Evolutionary conservation across 2,329 filamentous ascomycete species (phyloP).

Genomic region (Penicillium rolfsii): DNA sequence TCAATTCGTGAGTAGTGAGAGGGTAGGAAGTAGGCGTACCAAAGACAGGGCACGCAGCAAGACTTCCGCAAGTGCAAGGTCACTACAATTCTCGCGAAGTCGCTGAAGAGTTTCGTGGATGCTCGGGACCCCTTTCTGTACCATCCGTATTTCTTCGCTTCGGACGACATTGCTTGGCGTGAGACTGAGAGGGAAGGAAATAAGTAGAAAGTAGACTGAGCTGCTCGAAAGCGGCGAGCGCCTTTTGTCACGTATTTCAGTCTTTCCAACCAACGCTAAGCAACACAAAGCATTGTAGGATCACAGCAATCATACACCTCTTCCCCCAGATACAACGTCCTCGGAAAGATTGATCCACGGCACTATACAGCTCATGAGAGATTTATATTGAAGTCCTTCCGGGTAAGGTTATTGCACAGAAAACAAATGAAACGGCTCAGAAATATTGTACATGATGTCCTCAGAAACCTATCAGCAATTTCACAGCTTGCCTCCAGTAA

Average conservation of each 20-base stretch:
- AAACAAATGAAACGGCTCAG: slow-evolving; percentile 24
- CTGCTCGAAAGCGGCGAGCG: not conserved
- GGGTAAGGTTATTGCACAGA: slow-evolving; percentile 6
- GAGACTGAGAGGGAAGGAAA: too few relatives aligned
- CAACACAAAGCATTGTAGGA: not conserved
- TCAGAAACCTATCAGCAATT: slow-evolving; percentile 27
- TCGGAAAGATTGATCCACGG: not conserved
- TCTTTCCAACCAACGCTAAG: not conserved
- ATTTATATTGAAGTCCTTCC: not conserved
- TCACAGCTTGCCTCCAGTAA: slow-evolving; percentile 68
- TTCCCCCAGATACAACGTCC: not conserved
- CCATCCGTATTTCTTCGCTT: slow-evolving; percentile 10
- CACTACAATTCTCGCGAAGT: slow-evolving; percentile 24
- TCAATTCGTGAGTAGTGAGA: not conserved
- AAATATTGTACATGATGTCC: slow-evolving; percentile 31
- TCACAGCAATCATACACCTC: not conserved
- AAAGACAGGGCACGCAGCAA: slow-evolving; percentile 21
- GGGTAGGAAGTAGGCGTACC: slow-evolving; percentile 2
- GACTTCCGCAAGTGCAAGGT: slow-evolving; percentile 19
- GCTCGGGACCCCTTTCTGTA: slow-evolving; percentile 20
- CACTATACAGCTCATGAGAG: not conserved
- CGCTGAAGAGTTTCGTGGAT: slow-evolving; percentile 25
- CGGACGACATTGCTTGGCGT: not conserved
- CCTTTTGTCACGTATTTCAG: not conserved
- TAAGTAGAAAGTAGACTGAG: not conserved